These are phyloP conservation scores for Centrapalus pauciflorus DNA, from an alignment of 129 eudicot species.

Conservation along the genomic window DNA sequence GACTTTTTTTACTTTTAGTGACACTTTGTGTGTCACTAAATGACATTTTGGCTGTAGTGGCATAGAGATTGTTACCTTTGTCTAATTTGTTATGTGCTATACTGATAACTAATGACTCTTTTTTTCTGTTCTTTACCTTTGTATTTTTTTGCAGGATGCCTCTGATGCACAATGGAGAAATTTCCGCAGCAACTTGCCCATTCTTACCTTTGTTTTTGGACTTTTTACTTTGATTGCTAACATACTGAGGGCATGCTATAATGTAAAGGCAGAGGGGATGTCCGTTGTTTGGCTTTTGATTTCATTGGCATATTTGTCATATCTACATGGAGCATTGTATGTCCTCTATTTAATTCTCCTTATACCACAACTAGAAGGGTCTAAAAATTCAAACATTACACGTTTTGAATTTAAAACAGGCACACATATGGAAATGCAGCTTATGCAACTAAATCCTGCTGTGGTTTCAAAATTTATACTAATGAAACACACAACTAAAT, in stretches of 20 bases:
- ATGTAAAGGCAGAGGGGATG: slow-evolving; percentile 73
- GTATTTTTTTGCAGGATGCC: slow-evolving; percentile 47
- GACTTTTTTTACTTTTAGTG: too few species aligned
- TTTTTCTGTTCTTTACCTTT: not conserved
- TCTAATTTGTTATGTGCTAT: too few species aligned
- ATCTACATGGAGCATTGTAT: slow-evolving; percentile 95
- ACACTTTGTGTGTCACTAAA: too few species aligned
- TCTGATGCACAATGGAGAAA: slow-evolving; percentile 98
- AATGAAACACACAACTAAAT: too few species aligned
- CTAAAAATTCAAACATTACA: not conserved
- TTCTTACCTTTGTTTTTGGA: slow-evolving; percentile 73
- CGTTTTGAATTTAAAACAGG: not conserved
- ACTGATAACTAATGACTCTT: not conserved
- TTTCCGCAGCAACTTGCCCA: slow-evolving; percentile 73
- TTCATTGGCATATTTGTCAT: slow-evolving; percentile 69
- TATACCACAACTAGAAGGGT: not conserved
- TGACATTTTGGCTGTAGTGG: too few species aligned
- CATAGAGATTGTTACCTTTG: too few species aligned
- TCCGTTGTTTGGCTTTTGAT: slow-evolving; percentile 80
- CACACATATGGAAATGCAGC: not conserved
- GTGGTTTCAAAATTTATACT: too few species aligned
- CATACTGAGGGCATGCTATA: slow-evolving; percentile 32
- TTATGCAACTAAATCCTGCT: too few species aligned
- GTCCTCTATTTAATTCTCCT: slow-evolving; percentile 3
- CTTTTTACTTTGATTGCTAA: slow-evolving; percentile 58